Conservation (phyloP, 495 filamentous ascomycete species). For the Penicillium goetzii region DNA sequence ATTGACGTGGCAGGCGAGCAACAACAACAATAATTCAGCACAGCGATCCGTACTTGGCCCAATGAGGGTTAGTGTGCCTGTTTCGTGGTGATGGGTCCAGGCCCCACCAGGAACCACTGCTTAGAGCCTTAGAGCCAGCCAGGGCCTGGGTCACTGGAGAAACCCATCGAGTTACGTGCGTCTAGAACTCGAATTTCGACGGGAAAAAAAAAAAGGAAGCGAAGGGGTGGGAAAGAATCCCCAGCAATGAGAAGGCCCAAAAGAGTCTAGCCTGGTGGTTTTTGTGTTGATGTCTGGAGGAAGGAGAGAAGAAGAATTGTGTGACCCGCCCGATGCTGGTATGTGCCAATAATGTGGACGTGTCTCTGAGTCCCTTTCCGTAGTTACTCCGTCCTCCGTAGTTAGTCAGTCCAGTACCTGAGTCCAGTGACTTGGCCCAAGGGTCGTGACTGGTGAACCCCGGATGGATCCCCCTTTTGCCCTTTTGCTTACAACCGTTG, state of each 20-base stretch:
- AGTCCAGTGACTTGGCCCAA: not conserved
- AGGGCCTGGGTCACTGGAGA: slow-evolving; percentile 7
- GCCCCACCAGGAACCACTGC: slow-evolving; percentile 1
- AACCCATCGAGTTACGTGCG: slow-evolving; percentile 4
- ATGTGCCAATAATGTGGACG: slow-evolving; percentile 1
- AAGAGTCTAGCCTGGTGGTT: not conserved
- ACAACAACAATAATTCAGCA: not conserved
- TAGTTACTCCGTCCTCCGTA: too few species aligned
- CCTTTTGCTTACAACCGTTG: not conserved
- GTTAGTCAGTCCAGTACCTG: too few species aligned
- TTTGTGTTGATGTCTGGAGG: not conserved
- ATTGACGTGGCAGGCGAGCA: not conserved
- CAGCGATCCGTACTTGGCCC: not conserved
- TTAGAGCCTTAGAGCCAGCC: slow-evolving; percentile 1
- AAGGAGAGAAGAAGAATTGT: not conserved
- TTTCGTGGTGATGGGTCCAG: not conserved
- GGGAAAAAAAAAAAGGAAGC: not conserved
- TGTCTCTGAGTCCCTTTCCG: too few species aligned
- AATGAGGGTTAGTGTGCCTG: slow-evolving; percentile 5
- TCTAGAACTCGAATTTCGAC: not conserved
- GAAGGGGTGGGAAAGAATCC: not conserved
- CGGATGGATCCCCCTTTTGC: slow-evolving; percentile 15
- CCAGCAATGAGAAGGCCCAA: not conserved
- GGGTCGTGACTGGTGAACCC: slow-evolving; percentile 9
- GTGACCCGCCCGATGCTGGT: slow-evolving; percentile 10